Base-by-base conservation (phyloP, 2,329 filamentous ascomycete species). In the Cladophialophora exuberans region DNA sequence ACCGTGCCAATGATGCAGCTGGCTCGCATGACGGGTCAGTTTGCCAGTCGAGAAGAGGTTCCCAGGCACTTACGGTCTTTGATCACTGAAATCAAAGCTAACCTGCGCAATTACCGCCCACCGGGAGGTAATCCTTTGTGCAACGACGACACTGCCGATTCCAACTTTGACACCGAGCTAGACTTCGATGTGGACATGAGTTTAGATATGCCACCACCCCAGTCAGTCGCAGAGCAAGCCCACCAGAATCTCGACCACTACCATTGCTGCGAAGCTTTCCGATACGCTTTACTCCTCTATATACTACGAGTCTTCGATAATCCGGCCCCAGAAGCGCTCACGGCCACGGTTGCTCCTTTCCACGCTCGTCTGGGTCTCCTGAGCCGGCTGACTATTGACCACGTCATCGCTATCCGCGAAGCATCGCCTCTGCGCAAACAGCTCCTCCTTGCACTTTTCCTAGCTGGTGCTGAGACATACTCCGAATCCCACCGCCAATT, bases 401-500 rank as follows among this genome's bases (percentile, higher is more conserved):
- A 17, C 11, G 33, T 33, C 6, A 17, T n/a, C 22, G 20, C 36
- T 28, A 15, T 39, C 48, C 35, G 38, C 23, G 18, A 46, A 17
- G 7, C 31, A 30, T 31, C 48, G 26, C 15, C 26, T 11, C 38
- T 59, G 22, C 39, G 52, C 36, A 47, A 52, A 44, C 31, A 59
- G 42, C 11, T 52, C 41, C 36, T 52, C 17, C 39, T 56, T 39
- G n/a, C 43, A 6, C 13, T 50, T 6, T 47, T 52, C 20, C 6
- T 44, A 10, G 51, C 51, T 9, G 51, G 51, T 9, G 33, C 22
- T 10, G 51, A 54, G 17, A 31, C 43, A 15, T 30, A 35, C 4
- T n/a, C 20, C 15, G 4, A 15, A 4, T 22, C 6, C 4, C 23
- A 31, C n/a, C 31, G 35, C 11, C n/a, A 41, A 7, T 18, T 39